Evolutionary conservation across 2,329 filamentous ascomycete species (phyloP).

Genomic region (Huntiella moniliformis): DNA sequence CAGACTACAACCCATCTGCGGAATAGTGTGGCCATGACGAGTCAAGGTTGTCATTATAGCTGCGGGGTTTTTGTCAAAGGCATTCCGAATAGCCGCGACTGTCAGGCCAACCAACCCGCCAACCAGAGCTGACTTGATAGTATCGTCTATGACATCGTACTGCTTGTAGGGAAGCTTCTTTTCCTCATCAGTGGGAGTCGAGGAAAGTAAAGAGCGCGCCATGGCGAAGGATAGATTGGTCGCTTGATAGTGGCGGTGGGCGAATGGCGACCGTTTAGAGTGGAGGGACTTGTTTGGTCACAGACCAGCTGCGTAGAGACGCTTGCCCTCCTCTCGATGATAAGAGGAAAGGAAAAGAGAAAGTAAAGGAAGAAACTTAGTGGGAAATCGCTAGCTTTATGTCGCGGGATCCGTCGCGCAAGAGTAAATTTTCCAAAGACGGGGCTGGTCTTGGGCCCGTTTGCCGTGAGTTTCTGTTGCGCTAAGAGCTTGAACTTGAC

Average conservation of each 20-base stretch:
- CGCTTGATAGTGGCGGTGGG: background rate
- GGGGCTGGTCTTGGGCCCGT: too few relatives aligned
- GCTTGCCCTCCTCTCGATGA: conserved; percentile 7
- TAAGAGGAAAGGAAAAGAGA: conserved; percentile 3
- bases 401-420: conserved; percentile 2
- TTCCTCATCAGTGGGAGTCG: conserved; percentile 1
- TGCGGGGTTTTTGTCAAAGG: conserved; percentile 63
- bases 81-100: conserved; percentile 67
- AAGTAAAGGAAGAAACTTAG: background rate
- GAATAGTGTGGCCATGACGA: conserved; percentile 57
- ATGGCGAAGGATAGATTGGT: conserved; percentile 1
- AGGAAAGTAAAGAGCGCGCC: background rate
- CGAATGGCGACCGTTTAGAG: background rate
- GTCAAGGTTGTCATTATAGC: conserved; percentile 67
- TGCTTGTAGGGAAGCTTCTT: conserved; percentile 36
- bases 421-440: background rate
- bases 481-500: conserved; percentile 3
- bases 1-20: conserved; percentile 25
- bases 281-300: conserved; percentile 4
- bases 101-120: conserved; percentile 51
- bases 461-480: too few relatives aligned
- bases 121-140: conserved; percentile 44
- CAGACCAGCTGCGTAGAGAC: conserved; percentile 9
- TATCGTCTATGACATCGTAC: conserved; percentile 53
- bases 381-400: conserved; percentile 1